Evolutionary conservation across 208 protist species (phyloP), one percentile per base, ranked within the genome.

Genomic region (Acanthamoeba lenticulata): DNA sequence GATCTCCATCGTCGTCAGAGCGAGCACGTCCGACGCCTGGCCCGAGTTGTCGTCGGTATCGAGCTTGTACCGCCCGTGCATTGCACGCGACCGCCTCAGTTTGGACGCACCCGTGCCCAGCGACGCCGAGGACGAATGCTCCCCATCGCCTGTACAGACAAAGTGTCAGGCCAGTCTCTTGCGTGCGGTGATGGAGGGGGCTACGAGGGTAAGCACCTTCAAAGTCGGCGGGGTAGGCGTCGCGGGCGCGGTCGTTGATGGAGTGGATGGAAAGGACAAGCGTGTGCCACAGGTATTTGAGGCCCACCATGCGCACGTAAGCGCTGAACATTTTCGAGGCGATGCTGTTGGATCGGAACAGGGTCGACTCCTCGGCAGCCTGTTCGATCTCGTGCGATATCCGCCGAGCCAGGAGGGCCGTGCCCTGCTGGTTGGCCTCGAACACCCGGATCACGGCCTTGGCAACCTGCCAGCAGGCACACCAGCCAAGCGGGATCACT

Each of bases 291-390:
- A 94, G 90, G 27, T 94, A 94, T 21, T 32, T 62, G 45, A 93
- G 38, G 19, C 90, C 90, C 19, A 83, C 38, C 42, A 94, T 94
- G 17, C 65, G 55, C 44, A 67, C n/a, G 90, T 94, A 94, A 36
- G 47, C 44, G 32, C 62, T 69, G 90, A 49, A 94, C 90, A 94
- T 83, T 38, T 94, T 94, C 32, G 74, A 29, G 45, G 90, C 90
- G n/a, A 81, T 86, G 74, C 72, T 88, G 49, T 94, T 86, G n/a
- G 90, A 27, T 6, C 90, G 90, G 90, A 94, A 94, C 32, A 94
- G 90, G 24, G 85, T 91, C 0, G 85, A 72, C 52, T 91, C 85
- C 34, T 62, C 38, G 55, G 34, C 44, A 4, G 85, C 47, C 57
- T 42, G 24, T 21, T 49, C 36, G 55, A 91, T 27, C 52, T 91